These are phyloP conservation scores for Blastobotrys chiropterorum DNA, from an alignment of 805 yeast species.

Conservation along the genomic window DNA sequence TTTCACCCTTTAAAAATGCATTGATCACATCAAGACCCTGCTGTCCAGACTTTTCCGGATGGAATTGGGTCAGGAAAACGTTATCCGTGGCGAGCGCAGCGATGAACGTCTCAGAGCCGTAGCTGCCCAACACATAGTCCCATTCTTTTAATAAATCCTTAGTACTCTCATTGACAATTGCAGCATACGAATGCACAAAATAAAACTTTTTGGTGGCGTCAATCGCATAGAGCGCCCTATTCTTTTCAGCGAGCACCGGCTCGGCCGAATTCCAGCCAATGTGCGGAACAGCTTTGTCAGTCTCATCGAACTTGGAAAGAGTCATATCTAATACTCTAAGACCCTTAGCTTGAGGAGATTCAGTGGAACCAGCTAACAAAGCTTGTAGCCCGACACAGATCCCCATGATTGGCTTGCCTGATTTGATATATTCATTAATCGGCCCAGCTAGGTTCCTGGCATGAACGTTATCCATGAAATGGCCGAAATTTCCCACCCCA, in stretches of 20 bases:
- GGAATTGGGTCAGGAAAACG: constrained; percentile 93
- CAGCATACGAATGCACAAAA: constrained; percentile 94
- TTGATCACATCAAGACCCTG: constrained; percentile 79
- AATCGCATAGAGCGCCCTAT: constrained; percentile 48
- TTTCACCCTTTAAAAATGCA: constrained; percentile 55
- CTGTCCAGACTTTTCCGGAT: constrained; percentile 95
- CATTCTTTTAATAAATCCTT: constrained; percentile 45
- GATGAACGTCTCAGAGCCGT: constrained; percentile 73
- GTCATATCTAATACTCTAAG: constrained; percentile 42
- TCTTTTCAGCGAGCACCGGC: constrained; percentile 17
- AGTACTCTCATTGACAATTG: constrained; percentile 32
- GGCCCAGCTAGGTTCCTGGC: constrained; percentile 61
- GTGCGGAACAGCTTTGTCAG: constrained; percentile 82
- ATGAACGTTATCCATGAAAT: constrained; percentile 68
- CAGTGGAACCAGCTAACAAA: constrained; percentile 68
- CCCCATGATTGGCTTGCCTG: constrained; percentile 92
- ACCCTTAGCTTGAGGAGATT: constrained; percentile 59
- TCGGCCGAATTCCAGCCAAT: constrained; percentile 78
- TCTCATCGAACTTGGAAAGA: constrained; percentile 55
- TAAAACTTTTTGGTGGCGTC: constrained; percentile 69
- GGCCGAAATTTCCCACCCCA: constrained; percentile 97
- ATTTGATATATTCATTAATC: constrained; percentile 53
- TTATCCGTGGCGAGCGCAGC: constrained; percentile 77
- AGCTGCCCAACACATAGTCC: constrained; percentile 65
- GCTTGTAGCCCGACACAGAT: constrained; percentile 96